Base-by-base conservation (phyloP, 169 alveolate genomes). In the Plasmodium knowlesi region DNA sequence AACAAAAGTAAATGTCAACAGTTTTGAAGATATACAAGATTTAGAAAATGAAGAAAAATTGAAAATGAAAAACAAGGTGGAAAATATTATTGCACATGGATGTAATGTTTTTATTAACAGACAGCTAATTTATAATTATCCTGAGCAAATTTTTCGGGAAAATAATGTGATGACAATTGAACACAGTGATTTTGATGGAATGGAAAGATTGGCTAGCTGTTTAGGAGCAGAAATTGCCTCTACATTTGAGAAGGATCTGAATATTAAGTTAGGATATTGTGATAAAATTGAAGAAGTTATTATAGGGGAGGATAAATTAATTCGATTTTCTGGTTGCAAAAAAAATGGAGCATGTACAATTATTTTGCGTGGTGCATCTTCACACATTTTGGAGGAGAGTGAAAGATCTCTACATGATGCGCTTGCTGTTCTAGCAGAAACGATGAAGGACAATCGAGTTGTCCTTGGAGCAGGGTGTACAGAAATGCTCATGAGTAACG, bases 181-280 rank as follows among this genome's bases (percentile, higher is more conserved):
- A 96, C 99, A 99, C 92, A 99, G 99, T 57, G 99, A 99, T 96
- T 99, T 99, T 89, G 99, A 99, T 94, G 99, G 99, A 71, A 99
- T 98, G 97, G 99, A 99, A 97, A 98, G 99, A 94, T 98, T 99
- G 80, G 99, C 99, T 14, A 99, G 99, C 12, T 99, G 99, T 22
- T 95, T 99, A 61, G 99, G 99, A 34, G 99, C 99, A 28, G 99
- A 98, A 88, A 99, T 99, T 88, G 98, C 98, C 71, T 99, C 99
- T 25, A 99, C 99, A 9, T 99, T 99, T 97, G 99, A 99, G 84
- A 95, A 97, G 82, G 99, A 99, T 30, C 99, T 99, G 92, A 95
- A 96, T 85, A 95, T 97, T 22, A 94, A 95, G 67, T 96, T 99
- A 30, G 99, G 99, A 19, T 86, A 96, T 73, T 99, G 99, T 96